Conservation (phyloP, 306 rosid genomes). For the Ormosia emarginata region DNA sequence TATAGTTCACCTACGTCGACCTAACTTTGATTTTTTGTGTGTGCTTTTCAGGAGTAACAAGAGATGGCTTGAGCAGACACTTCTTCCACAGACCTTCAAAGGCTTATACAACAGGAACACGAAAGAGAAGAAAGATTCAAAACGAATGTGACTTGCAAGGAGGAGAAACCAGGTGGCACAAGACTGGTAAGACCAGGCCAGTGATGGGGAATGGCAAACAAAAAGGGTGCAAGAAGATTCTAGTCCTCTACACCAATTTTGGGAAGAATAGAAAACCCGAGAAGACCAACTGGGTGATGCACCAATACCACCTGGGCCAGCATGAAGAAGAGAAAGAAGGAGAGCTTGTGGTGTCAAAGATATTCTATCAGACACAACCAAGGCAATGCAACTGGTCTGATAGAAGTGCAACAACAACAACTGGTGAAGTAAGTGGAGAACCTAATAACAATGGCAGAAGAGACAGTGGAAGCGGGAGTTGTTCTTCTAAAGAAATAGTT, state of each 20-base stretch:
- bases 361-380: conserved; percentile 94
- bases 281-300: conserved; percentile 99
- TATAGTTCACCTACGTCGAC: conserved; percentile 57
- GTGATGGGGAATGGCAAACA: conserved; percentile 87
- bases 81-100: conserved; percentile 96
- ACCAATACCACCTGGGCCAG: conserved; percentile 88
- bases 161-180: conserved; percentile 97
- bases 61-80: conserved; percentile 93
- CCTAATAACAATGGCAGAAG: conserved; percentile 28
- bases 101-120: conserved; percentile 98
- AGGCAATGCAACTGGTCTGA: conserved; percentile 94
- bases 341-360: conserved; percentile 88
- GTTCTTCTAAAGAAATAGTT: conserved; percentile 66
- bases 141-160: conserved; percentile 77
- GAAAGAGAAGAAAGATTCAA: conserved; percentile 91
- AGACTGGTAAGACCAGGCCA: conserved; percentile 92
- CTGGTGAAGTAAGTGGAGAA: conserved; percentile 48
- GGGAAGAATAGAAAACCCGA: conserved; percentile 93
- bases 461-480: conserved; percentile 64
- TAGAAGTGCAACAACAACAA: conserved; percentile 33
- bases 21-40: conserved; percentile 46
- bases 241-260: conserved; percentile 87
- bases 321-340: conserved; percentile 95
- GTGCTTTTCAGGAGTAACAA: conserved; percentile 58
- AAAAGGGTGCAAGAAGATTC: conserved; percentile 93